These are phyloP conservation scores for Aspergillus tanneri DNA, from an alignment of 2,329 filamentous ascomycete species.

Conservation along the genomic window DNA sequence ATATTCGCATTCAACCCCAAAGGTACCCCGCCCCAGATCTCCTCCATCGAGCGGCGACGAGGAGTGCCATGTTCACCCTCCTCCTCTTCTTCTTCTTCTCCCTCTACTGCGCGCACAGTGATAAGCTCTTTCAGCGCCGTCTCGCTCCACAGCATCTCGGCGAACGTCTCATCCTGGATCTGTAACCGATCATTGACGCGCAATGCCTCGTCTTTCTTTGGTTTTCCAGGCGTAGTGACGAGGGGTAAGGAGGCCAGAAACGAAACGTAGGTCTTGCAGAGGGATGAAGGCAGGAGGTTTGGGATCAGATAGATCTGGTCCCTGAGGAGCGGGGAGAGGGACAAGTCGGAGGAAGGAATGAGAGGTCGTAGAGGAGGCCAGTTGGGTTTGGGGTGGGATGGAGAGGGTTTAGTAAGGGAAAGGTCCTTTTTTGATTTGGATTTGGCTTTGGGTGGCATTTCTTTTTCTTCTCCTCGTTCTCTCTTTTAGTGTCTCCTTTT, in stretches of 20 bases:
- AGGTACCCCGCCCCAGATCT: constrained; percentile 73
- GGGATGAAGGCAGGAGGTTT: constrained; percentile 69
- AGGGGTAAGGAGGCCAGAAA: constrained; percentile 71
- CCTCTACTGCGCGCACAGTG: constrained; percentile 35
- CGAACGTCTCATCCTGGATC: constrained; percentile 72
- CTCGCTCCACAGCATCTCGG: constrained; percentile 70
- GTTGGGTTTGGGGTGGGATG: constrained; percentile 45
- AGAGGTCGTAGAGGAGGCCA: constrained; percentile 73
- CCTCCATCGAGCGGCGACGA: constrained; percentile 32
- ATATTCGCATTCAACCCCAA: constrained; percentile 88
- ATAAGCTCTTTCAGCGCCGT: constrained; percentile 69
- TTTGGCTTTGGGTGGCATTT: constrained; percentile 28
- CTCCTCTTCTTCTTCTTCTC: constrained; percentile 24
- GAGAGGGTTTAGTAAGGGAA: constrained; percentile 6
- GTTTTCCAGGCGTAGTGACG: constrained; percentile 72
- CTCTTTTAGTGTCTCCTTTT: background rate
- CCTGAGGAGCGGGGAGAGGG: constrained; percentile 56
- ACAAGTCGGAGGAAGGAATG: constrained; percentile 64
- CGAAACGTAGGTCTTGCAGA: constrained; percentile 73
- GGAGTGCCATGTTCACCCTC: constrained; percentile 28
- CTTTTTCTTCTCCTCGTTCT: constrained; percentile 4
- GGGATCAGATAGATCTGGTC: constrained; percentile 71
- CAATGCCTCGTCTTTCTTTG: constrained; percentile 76
- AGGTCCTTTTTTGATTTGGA: constrained; percentile 19
- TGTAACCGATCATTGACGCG: constrained; percentile 90